Conservation (phyloP, 2,329 filamentous ascomycete genomes). For the Talaromyces funiculosus region DNA sequence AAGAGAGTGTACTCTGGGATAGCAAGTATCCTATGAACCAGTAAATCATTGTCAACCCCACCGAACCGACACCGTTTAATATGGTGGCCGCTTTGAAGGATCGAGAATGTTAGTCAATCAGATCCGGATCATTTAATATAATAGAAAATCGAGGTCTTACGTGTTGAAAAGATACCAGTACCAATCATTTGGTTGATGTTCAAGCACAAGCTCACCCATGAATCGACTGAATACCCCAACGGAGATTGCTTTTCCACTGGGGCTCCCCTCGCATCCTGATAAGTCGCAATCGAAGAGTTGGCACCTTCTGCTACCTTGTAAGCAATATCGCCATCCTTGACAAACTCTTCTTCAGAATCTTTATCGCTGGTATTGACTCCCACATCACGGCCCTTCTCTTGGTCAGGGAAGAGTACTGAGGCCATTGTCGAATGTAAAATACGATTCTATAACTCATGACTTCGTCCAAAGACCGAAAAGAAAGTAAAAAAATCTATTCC, state of each 20-base stretch:
- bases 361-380: background rate
- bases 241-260: conserved; percentile 56
- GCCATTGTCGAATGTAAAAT: background rate
- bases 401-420: conserved; percentile 6
- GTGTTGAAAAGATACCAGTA: conserved; percentile 60
- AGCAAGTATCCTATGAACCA: conserved; percentile 61
- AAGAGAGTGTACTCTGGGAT: conserved; percentile 49
- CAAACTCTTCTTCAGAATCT: conserved; percentile 4
- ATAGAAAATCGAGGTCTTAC: conserved; percentile 36
- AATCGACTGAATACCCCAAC: conserved; percentile 54
- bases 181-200: conserved; percentile 61
- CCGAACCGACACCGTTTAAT: conserved; percentile 55
- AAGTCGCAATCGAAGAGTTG: conserved; percentile 9
- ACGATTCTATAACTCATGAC: background rate
- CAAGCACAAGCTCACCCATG: conserved; percentile 53
- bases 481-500: background rate
- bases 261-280: conserved; percentile 56
- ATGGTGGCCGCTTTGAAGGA: conserved; percentile 49
- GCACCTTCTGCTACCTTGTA: conserved; percentile 10
- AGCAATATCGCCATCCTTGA: conserved; percentile 12
- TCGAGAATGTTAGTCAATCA: background rate
- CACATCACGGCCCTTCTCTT: conserved; percentile 7
- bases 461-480: background rate
- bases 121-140: background rate
- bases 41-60: conserved; percentile 58